Conservation (phyloP, 2,329 filamentous ascomycete genomes). For the Pseudogymnoascus sp. region DNA sequence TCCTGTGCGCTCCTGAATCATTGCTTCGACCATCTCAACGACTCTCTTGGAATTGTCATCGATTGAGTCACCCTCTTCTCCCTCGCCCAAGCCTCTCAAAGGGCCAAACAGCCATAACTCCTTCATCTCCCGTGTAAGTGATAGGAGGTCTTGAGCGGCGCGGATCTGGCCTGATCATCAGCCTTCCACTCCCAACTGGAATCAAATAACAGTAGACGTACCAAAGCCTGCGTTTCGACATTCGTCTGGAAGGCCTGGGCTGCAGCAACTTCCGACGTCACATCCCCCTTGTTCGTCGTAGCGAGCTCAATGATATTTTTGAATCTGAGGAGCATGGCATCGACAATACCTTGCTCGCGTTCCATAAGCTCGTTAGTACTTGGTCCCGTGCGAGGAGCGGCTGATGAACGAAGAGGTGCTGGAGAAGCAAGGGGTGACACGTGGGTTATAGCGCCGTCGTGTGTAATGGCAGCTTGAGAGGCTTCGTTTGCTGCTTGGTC, state of each 20-base stretch:
- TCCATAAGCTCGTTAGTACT: conserved; percentile 29
- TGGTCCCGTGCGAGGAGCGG: not conserved
- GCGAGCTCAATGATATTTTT: conserved; percentile 32
- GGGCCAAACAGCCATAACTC: conserved; percentile 42
- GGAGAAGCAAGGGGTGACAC: not conserved
- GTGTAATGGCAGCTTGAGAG: not conserved
- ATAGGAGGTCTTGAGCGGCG: conserved; percentile 34
- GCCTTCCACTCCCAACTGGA: not conserved
- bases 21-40: conserved; percentile 22
- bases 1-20: conserved; percentile 16
- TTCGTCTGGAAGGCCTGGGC: conserved; percentile 26
- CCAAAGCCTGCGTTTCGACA: conserved; percentile 25
- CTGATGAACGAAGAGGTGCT: not conserved
- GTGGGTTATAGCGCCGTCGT: not conserved
- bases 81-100: conserved; percentile 35
- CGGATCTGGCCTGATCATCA: conserved; percentile 19
- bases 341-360: conserved; percentile 36
- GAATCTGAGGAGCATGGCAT: conserved; percentile 37
- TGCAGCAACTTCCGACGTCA: conserved; percentile 24
- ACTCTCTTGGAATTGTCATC: conserved; percentile 29
- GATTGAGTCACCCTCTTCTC: conserved; percentile 32
- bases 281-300: conserved; percentile 20
- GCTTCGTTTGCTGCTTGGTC: conserved; percentile 3
- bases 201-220: conserved; percentile 12
- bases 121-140: conserved; percentile 40